phyloP scores from a whole-genome alignment of 345 rosid genomes.

The Lepidium africanum region DNA sequence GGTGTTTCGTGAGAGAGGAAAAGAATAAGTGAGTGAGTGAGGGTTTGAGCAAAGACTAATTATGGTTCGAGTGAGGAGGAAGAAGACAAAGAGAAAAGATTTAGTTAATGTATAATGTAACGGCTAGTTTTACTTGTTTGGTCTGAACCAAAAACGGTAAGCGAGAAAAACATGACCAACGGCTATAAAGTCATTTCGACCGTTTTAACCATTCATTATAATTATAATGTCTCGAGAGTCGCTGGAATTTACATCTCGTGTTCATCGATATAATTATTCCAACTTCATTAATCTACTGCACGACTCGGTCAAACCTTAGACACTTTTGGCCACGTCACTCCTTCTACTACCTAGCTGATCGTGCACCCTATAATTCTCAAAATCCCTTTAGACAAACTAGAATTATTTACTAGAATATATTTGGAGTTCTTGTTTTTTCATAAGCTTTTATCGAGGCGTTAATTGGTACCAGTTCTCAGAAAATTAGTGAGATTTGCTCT shows the following conservation, averaged over 20 bases:
- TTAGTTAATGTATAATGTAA: conserved; percentile 21
- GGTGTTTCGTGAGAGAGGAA: conserved; percentile 1
- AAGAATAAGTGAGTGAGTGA: conserved; percentile 15
- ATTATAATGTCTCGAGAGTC: neutral
- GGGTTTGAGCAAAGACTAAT: conserved; percentile 20
- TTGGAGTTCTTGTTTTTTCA: no score
- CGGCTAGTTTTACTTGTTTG: conserved; percentile 27
- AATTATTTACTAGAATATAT: no score
- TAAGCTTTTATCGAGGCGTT: no score
- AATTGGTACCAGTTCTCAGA: no score
- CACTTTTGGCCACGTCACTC: neutral
- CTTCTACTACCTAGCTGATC: neutral
- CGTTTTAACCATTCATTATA: conserved; percentile 11
- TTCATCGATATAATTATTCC: neutral
- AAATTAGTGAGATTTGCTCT: no score
- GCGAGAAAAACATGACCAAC: conserved; percentile 31
- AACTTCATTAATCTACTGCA: neutral
- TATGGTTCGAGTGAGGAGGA: conserved; percentile 19
- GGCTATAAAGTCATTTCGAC: conserved; percentile 28
- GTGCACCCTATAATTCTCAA: no score
- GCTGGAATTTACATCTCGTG: neutral
- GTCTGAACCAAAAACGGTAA: conserved; percentile 21
- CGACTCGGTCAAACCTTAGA: neutral
- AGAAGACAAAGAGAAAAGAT: conserved; percentile 21
- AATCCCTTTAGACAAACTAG: no score